A percentile compares a stretch with the other conserved stretches of the same genome.
Conservation (phyloP, 345 rosid species). For the Murraya koenigii region DNA sequence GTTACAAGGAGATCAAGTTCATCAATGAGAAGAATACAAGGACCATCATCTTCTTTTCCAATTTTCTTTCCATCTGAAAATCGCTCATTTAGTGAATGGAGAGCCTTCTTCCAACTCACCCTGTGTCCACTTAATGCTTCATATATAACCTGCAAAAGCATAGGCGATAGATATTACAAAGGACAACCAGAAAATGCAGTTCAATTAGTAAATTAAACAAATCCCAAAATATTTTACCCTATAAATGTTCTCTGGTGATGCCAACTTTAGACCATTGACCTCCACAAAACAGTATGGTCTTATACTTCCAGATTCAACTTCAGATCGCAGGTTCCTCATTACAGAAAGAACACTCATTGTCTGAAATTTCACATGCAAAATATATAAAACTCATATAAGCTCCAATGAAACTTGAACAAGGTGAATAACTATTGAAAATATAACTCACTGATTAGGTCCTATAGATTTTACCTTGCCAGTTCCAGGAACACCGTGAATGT, state of each 20-base stretch:
- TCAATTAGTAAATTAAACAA: not conserved
- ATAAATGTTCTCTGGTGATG: constrained; percentile 90
- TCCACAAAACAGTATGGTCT: constrained; percentile 87
- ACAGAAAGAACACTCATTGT: constrained; percentile 85
- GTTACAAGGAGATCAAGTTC: constrained; percentile 97
- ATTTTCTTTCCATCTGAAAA: constrained; percentile 65
- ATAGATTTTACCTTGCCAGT: constrained; percentile 72
- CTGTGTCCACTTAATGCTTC: constrained; percentile 93
- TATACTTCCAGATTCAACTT: constrained; percentile 73
- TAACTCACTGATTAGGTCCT: not conserved
- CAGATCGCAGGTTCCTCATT: constrained; percentile 77
- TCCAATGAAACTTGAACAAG: constrained; percentile 2
- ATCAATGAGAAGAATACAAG: constrained; percentile 92
- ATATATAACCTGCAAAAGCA: constrained; percentile 67
- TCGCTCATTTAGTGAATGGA: constrained; percentile 69
- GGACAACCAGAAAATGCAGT: not conserved
- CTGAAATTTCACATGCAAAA: constrained; percentile 34
- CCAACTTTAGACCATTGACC: constrained; percentile 90
- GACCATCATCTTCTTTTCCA: constrained; percentile 60
- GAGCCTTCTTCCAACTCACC: constrained; percentile 90
- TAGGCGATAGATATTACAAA: constrained; percentile 3
- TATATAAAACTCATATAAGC: constrained; percentile 7
- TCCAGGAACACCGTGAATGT: constrained; percentile 97
- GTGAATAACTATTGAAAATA: not conserved
- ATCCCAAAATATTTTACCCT: constrained; percentile 32